Percentiles rank a stretch among this genome's conserved stretches.
These are phyloP conservation scores for Aspergillus ruber DNA, from an alignment of 2,329 filamentous ascomycete genomes.

Conservation along the genomic window DNA sequence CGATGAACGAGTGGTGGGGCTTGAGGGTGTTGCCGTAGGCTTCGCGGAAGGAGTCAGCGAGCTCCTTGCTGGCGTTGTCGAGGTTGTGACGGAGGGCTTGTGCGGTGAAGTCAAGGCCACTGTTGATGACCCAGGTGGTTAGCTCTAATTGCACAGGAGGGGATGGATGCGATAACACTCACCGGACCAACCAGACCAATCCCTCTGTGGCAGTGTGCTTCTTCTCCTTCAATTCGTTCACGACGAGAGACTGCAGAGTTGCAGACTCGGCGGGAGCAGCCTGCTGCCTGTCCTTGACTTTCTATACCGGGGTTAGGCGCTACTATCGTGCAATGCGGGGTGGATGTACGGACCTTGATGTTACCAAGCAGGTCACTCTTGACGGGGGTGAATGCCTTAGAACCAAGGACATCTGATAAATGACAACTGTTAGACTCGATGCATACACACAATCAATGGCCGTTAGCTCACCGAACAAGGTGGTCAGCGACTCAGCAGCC, in stretches of 20 bases:
- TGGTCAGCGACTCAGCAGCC: conserved; percentile 77
- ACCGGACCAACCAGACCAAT: conserved; percentile 85
- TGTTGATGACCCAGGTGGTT: conserved; percentile 31
- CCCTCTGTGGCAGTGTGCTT: conserved; percentile 86
- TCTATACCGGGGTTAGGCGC: conserved; percentile 47
- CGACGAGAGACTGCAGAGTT: conserved; percentile 76
- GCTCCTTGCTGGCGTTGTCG: conserved; percentile 62
- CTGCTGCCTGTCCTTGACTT: conserved; percentile 77
- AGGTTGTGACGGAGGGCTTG: conserved; percentile 75
- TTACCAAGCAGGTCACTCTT: conserved; percentile 90
- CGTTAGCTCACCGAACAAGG: conserved; percentile 67
- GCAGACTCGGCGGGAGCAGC: conserved; percentile 72
- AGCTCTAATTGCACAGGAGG: not conserved
- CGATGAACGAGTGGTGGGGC: conserved; percentile 78
- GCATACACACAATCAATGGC: not conserved
- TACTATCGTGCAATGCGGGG: conserved; percentile 1
- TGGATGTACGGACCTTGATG: conserved; percentile 61
- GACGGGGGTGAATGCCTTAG: conserved; percentile 77
- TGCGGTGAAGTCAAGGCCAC: conserved; percentile 88
- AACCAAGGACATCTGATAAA: conserved; percentile 51
- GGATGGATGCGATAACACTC: conserved; percentile 23
- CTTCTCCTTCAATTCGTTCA: conserved; percentile 83
- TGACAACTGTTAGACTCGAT: conserved; percentile 2
- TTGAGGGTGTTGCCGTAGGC: conserved; percentile 86
- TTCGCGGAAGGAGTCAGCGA: conserved; percentile 75